Evolutionary conservation across 257 asterid genomes (phyloP), one percentile per base, ranked within the genome.

Genomic region (Fraxinus americana): DNA sequence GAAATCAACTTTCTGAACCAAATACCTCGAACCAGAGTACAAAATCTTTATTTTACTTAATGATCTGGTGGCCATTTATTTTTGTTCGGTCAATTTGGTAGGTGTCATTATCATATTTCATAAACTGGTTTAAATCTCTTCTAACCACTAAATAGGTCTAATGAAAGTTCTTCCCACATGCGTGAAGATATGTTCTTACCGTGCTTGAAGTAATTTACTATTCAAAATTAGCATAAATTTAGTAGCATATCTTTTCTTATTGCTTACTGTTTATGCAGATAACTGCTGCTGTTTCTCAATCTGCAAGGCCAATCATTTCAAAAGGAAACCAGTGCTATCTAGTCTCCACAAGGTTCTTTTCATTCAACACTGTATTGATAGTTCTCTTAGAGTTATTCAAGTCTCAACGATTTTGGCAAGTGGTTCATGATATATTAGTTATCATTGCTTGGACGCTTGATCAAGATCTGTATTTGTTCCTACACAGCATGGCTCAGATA

Each of bases 291-390:
- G 97, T 92, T 77, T 88, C 94, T 52, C 81, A 87, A 79, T 84
- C 88, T 19, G 89, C 87, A 35, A 85, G 77, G 77, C 87, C 94
- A 74, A 74, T 82, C 36, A 72, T 86, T 74, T 84, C 89, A 29
- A 88, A 81, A 78, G 92, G 91, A 74, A 87, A 77, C 71, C 94
- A 85, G 71, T 94, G 98, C 87, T 94, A 90, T 86, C 57, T 87
- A 57, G 89, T 86, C 50, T 79, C 88, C 11, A 43, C 85, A 36
- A 88, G 97, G 98, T 94, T 82, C 39, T 30, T 39, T 54, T 81
- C 30, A 23, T 41, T 50, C 13, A 54, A 12, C 65, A 5, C 9
- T 54, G n/a, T 73, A 34, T 75, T 36, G 29, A 71, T 36, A 11
- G 25, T 63, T 71, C 27, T 39, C 78, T 38, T 9, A 12, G 67